These are phyloP conservation scores for Hura crepitans DNA, from an alignment of 441 rosid species.

Conservation along the genomic window DNA sequence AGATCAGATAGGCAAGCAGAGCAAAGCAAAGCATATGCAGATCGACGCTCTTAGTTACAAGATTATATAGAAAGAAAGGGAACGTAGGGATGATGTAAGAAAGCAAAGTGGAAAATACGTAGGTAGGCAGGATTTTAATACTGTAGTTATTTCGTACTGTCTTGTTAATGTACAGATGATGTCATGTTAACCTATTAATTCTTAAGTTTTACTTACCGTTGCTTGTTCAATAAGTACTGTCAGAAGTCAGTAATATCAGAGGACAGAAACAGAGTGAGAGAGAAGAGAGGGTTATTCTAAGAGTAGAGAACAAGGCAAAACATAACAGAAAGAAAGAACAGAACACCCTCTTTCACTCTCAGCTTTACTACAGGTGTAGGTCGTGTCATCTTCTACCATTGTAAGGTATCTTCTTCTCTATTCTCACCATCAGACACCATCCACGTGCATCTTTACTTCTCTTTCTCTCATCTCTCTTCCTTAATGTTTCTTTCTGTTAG, in stretches of 20 bases:
- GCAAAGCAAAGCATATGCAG: neutral
- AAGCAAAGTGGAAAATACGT: neutral
- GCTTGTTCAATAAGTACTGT: slow-evolving; percentile 28
- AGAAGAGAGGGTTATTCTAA: neutral
- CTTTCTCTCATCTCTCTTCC: neutral
- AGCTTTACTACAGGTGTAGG: slow-evolving; percentile 4
- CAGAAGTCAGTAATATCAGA: slow-evolving; percentile 2
- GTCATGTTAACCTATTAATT: slow-evolving; percentile 15
- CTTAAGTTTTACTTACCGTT: neutral
- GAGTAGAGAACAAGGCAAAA: slow-evolving; percentile 8
- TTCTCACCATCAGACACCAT: neutral
- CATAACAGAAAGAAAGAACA: neutral
- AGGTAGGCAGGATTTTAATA: neutral
- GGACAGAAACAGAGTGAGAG: neutral
- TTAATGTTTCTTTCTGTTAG: neutral
- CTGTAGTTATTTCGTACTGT: neutral
- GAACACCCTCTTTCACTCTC: slow-evolving; percentile 6
- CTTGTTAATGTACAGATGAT: slow-evolving; percentile 24
- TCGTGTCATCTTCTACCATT: neutral
- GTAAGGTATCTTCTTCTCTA: neutral
- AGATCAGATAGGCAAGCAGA: too few relatives aligned
- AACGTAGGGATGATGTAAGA: too few relatives aligned
- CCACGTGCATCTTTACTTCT: slow-evolving; percentile 14
- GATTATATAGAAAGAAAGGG: too few relatives aligned
- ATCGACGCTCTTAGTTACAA: neutral